These are phyloP conservation scores for Ceratobasidium sp. DNA, from an alignment of 1,284 basidiomycete genomes.

Conservation along the genomic window DNA sequence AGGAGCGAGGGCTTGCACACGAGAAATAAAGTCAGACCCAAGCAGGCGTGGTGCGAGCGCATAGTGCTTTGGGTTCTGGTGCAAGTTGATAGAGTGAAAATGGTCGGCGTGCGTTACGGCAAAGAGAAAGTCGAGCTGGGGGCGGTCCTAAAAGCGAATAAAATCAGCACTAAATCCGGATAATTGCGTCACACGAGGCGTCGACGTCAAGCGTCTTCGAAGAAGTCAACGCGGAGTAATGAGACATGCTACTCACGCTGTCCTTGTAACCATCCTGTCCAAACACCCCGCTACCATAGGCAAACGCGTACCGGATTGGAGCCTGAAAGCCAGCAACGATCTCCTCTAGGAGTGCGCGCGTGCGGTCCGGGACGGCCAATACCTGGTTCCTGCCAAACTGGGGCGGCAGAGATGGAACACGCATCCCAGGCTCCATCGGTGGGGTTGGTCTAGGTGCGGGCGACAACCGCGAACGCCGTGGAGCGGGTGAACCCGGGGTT, in stretches of 20 bases:
- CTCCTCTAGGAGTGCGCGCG: conserved; percentile 74
- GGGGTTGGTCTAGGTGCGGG: conserved; percentile 30
- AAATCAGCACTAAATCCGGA: conserved; percentile 10
- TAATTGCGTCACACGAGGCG: neutral
- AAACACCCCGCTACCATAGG: conserved; percentile 94
- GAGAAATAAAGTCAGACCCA: conserved; percentile 78
- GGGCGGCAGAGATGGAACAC: conserved; percentile 58
- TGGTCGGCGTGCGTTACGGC: conserved; percentile 90
- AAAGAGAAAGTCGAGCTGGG: conserved; percentile 96
- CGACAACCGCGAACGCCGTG: conserved; percentile 33
- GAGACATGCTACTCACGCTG: conserved; percentile 11
- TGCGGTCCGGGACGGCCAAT: conserved; percentile 75
- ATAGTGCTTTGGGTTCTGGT: conserved; percentile 89
- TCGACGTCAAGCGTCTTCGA: neutral
- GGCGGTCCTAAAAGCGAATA: conserved; percentile 48
- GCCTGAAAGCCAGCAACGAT: conserved; percentile 80
- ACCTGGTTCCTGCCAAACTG: conserved; percentile 83
- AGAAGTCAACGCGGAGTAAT: neutral
- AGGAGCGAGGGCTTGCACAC: conserved; percentile 80
- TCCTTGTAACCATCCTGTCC: conserved; percentile 77
- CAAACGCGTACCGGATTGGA: conserved; percentile 90
- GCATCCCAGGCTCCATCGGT: conserved; percentile 11
- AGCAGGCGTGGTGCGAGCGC: conserved; percentile 81
- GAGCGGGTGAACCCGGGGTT: conserved; percentile 32
- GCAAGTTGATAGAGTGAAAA: conserved; percentile 95